Conservation (phyloP, 2,329 filamentous ascomycete genomes). For the Chalaropsis ovoidea region DNA sequence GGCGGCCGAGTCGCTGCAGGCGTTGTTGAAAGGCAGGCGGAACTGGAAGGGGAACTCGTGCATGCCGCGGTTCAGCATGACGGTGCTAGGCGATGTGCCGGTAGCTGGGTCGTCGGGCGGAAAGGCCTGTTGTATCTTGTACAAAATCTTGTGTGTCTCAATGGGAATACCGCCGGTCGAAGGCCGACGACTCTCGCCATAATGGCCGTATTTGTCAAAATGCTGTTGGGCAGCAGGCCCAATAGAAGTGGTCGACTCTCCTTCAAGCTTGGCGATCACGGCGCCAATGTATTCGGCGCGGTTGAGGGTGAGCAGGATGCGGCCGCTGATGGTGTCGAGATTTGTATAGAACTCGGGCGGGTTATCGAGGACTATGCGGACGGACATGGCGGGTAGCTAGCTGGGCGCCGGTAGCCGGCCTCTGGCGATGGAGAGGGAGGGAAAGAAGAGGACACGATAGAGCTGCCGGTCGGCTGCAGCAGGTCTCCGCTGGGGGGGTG, state of each 20-base stretch:
- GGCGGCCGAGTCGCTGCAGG: constrained; percentile 47
- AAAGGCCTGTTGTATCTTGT: constrained; percentile 63
- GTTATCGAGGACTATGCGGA: constrained; percentile 56
- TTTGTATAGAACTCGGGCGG: constrained; percentile 67
- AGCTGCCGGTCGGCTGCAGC: not conserved
- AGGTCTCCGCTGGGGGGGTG: not conserved
- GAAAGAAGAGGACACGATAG: not conserved
- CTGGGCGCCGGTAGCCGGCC: not conserved
- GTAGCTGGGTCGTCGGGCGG: constrained; percentile 44
- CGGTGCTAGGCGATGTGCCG: constrained; percentile 39
- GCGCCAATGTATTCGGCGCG: constrained; percentile 61
- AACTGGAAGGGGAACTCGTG: constrained; percentile 71
- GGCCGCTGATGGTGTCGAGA: constrained; percentile 60
- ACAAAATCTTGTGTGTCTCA: constrained; percentile 64
- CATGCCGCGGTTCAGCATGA: constrained; percentile 55
- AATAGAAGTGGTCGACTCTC: constrained; percentile 61
- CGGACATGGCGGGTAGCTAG: constrained; percentile 44
- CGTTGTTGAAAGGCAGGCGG: constrained; percentile 68
- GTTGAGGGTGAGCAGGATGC: constrained; percentile 46
- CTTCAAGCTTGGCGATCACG: constrained; percentile 74
- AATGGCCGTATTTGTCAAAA: constrained; percentile 25
- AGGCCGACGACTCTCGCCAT: constrained; percentile 31
- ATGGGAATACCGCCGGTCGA: constrained; percentile 34
- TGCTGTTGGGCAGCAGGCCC: constrained; percentile 36
- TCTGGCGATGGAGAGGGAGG: not conserved